Base-by-base conservation (phyloP, 1,284 basidiomycete genomes). In the Papiliotrema flavescens region DNA sequence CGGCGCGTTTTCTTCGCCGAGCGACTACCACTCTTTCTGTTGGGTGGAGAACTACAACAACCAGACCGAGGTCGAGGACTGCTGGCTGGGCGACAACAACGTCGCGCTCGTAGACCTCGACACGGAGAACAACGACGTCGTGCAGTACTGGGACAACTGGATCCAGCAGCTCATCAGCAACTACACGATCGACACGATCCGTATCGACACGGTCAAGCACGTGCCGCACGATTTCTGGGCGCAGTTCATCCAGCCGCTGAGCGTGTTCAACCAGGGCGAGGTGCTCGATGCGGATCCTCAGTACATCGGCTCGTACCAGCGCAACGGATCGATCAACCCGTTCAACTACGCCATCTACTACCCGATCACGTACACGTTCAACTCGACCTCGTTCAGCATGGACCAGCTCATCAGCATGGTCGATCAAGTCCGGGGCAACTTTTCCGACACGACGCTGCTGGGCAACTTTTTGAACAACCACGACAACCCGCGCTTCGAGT, bases 261-360 rank as follows among this genome's bases (percentile, higher is more conserved):
- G 77, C 17, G 78, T 80, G 15, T 78, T 74, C 54, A 71, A 72
- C 34, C 60, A 79, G 46, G 79, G 78, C 7, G 79, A 80, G 59
- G 73, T 80, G 35, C 63, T 77, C 19, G 67, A 75, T 50, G 72
- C 70, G 32, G 66, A 71, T 53, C 57, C 72, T 2, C 28, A 55
- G 9, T 77, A 73, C 53, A 66, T 75, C 20, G 66, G 55, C 1
- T 44, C 53, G 8, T 77, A 76, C 54, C 76, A 78, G 56, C 66
- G 63, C 54, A 71, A 80, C 47, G 63, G 44, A 1, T 73, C 76
- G 26, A 78, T 81, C 66, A 79, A 80, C 44, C 77, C 82, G 22
- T 78, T 84, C 61, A 81, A 84, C 68, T 85, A 84, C 60, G 80
- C 82, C 1, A 72, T 78, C 51, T 83, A 81, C 64, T 80, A 76